A percentile compares a stretch with the other conserved stretches of the same genome.
phyloP scores from a whole-genome alignment of 306 rosid genomes.

The Calophaca sinica region DNA sequence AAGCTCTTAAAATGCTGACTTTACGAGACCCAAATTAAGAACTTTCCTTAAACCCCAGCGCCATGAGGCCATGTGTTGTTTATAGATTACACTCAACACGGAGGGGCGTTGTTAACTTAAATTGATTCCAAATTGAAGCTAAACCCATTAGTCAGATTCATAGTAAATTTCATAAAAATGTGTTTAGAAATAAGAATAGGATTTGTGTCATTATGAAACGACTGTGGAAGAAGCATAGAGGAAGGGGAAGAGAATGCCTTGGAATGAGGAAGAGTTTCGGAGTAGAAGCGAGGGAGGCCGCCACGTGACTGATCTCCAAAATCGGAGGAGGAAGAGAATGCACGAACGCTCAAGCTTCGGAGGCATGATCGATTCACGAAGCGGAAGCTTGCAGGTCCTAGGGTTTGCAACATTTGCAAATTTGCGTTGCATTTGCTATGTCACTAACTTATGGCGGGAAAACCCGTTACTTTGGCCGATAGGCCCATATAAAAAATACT shows the following conservation, averaged over 20 bases:
- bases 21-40: slow-evolving; percentile 1
- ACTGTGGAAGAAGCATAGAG: slow-evolving; percentile 1
- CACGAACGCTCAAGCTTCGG: slow-evolving; percentile 50
- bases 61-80: background rate
- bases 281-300: slow-evolving; percentile 91
- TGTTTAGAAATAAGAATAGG: background rate
- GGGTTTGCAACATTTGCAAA: slow-evolving; percentile 68
- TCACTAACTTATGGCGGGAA: too few relatives aligned
- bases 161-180: background rate
- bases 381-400: slow-evolving; percentile 48
- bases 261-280: slow-evolving; percentile 74
- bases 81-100: background rate
- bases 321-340: slow-evolving; percentile 63
- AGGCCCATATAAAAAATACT: too few relatives aligned
- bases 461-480: too few relatives aligned
- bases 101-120: slow-evolving; percentile 18
- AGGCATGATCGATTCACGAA: slow-evolving; percentile 52
- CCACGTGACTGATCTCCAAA: slow-evolving; percentile 80
- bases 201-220: background rate
- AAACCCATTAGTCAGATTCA: background rate
- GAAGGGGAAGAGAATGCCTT: slow-evolving; percentile 62
- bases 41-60: background rate
- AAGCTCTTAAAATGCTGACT: slow-evolving; percentile 4
- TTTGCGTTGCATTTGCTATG: slow-evolving; percentile 39
- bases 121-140: background rate